Conservation (phyloP, 345 rosid genomes). For the Eucalyptus erythrocorys region DNA sequence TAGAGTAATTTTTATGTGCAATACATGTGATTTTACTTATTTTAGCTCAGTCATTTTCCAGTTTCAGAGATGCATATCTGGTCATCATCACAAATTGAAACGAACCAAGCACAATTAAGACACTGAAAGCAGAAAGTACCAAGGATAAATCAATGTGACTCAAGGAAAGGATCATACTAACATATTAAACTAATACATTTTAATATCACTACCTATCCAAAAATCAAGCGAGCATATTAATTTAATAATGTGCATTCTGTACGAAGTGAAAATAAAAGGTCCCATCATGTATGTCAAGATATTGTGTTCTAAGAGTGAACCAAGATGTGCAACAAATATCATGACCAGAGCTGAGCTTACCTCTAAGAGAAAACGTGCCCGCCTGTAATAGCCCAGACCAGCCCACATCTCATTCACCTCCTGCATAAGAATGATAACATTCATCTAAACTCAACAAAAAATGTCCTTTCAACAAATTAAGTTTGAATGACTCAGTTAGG, state of each 20-base stretch:
- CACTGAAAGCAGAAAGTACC: not conserved
- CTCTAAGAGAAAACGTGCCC: conserved; percentile 88
- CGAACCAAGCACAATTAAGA: not conserved
- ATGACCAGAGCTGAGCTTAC: conserved; percentile 12
- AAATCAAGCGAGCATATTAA: not conserved
- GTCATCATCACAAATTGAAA: not conserved
- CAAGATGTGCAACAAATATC: not conserved
- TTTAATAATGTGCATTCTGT: not conserved
- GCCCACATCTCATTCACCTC: conserved; percentile 99
- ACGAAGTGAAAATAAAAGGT: not conserved
- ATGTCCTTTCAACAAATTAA: not conserved
- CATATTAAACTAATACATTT: not conserved
- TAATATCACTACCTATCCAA: not conserved
- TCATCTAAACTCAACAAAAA: not conserved
- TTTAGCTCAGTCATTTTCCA: not conserved
- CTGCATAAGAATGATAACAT: conserved; percentile 20
- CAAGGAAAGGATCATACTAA: not conserved
- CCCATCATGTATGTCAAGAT: not conserved
- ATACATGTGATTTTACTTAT: not conserved
- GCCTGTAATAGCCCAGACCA: conserved; percentile 85
- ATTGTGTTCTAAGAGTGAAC: not conserved
- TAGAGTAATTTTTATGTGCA: not conserved
- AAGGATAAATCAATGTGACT: not conserved
- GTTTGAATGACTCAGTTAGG: not conserved
- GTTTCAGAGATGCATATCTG: not conserved